Conservation (phyloP, 2,329 filamentous ascomycete species). For the Epichloe sylvatica region DNA sequence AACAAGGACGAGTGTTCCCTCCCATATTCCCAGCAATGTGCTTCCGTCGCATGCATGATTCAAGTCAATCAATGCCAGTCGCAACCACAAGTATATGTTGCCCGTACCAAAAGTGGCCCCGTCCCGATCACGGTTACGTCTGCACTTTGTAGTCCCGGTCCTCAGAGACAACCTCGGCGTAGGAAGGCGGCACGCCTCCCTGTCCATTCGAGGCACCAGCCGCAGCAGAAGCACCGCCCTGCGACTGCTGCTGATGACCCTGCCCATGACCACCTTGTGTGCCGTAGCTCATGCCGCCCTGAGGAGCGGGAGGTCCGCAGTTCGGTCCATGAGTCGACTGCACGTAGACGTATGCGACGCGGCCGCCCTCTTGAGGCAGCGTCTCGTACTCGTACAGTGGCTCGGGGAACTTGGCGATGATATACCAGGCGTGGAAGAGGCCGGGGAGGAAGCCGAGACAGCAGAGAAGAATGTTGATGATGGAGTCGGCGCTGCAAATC, state of each 20-base stretch:
- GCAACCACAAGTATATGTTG: not conserved
- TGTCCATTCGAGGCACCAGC: constrained; percentile 27
- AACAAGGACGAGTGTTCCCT: no score
- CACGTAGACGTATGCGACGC: constrained; percentile 69
- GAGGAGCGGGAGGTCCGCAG: constrained; percentile 20
- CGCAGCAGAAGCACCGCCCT: constrained; percentile 22
- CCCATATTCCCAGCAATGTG: no score
- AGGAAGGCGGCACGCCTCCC: constrained; percentile 57
- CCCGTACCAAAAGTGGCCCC: not conserved
- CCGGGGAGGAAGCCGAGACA: constrained; percentile 68
- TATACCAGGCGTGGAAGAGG: constrained; percentile 93
- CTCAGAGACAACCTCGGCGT: constrained; percentile 77
- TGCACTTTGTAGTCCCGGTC: constrained; percentile 90
- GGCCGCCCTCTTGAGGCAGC: constrained; percentile 42
- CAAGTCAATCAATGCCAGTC: no score
- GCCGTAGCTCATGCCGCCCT: constrained; percentile 10
- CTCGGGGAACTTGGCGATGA: constrained; percentile 83
- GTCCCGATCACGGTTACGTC: constrained; percentile 18
- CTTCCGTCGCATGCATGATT: not conserved
- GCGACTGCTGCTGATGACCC: constrained; percentile 9
- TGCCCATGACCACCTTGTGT: constrained; percentile 1
- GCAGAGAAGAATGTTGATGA: constrained; percentile 92
- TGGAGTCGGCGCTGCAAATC: constrained; percentile 77
- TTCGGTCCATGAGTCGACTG: constrained; percentile 28
- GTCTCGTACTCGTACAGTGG: constrained; percentile 54